Evolutionary conservation across 441 rosid species (phyloP).

Genomic region (Gossypium lobatum): DNA sequence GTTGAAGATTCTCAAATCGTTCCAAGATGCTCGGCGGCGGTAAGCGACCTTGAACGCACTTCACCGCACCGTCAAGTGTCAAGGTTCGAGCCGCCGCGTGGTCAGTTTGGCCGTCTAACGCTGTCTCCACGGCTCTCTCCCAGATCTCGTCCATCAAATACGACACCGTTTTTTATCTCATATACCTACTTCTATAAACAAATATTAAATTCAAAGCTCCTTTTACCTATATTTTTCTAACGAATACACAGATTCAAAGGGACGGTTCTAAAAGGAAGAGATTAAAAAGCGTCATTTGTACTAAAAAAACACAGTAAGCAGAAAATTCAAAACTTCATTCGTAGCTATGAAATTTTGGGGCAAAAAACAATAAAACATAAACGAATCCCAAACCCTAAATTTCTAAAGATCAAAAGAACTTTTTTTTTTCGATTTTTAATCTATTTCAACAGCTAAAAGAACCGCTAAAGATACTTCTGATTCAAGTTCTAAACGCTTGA

Average conservation of each 20-base stretch:
- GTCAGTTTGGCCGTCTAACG: slow-evolving; percentile 57
- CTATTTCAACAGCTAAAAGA: background rate
- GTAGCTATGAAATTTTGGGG: background rate
- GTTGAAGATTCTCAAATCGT: slow-evolving; percentile 54
- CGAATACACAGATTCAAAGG: background rate
- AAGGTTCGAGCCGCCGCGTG: slow-evolving; percentile 32
- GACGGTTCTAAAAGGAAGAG: background rate
- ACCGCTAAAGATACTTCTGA: too few species aligned
- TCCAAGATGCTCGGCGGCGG: slow-evolving; percentile 50
- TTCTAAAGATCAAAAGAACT: background rate
- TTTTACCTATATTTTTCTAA: background rate
- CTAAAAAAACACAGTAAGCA: background rate
- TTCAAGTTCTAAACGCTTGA: background rate
- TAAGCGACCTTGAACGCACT: slow-evolving; percentile 52
- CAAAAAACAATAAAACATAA: background rate
- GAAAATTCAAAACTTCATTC: background rate
- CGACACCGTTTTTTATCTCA: slow-evolving; percentile 12
- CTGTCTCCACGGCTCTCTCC: slow-evolving; percentile 70
- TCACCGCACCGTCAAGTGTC: slow-evolving; percentile 65
- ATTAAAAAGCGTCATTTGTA: background rate
- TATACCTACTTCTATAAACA: background rate
- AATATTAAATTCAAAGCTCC: background rate
- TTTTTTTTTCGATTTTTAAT: background rate
- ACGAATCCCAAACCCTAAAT: background rate
- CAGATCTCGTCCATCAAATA: slow-evolving; percentile 69